Evolutionary conservation across 139 green algal genomes (phyloP), one percentile per base, ranked within the genome.

Genomic region (Chlamydomonas schloesseri): DNA sequence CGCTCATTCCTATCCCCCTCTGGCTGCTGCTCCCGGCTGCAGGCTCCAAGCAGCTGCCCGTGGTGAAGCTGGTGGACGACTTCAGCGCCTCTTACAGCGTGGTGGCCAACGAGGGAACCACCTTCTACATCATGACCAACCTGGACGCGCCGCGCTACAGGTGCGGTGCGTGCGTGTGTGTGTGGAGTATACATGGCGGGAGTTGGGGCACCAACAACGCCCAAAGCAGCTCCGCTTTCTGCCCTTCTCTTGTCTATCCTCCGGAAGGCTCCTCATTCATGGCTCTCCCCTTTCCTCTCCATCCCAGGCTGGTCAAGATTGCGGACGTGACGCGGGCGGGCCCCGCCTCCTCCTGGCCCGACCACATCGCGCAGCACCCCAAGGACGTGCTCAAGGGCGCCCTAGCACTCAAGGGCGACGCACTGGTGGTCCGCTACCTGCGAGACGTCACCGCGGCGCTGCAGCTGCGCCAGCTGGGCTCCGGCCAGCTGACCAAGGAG

Each of bases 71-170:
- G 20, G 91, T 99, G 24, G 94, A 98, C 90, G 91, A 95, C 83
- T 98, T 98, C 87, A 90, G 95, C 36, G 97, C 91, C 29, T 70
- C 86, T 24, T 99, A 90, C 62, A 79, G 86, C 26, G 98, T 97
- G 83, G 82, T 98, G 37, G 91, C 94, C 42, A 97, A 98, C 71
- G 90, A 97, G 15, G 96, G 94, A 21, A 74, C 74, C 36, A 58
- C 28, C n/a, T 96, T 98, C 81, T 96, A 89, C 26, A 91, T 99
- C 73, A 88, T 91, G 42, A 99, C 97, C 57, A 99, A 99, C 93
- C 84, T 94, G 8, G 72, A 94, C 5, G 96, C 97, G n/a, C 96
- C 97, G 14, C 88, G 92, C 0, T 98, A 97, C 87, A 94, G 92
- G 92, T 92, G 55, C 0, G 74, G 26, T 9, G 57, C 17, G 9